Conservation (phyloP, 495 filamentous ascomycete species). For the Geoglossum glabrum region DNA sequence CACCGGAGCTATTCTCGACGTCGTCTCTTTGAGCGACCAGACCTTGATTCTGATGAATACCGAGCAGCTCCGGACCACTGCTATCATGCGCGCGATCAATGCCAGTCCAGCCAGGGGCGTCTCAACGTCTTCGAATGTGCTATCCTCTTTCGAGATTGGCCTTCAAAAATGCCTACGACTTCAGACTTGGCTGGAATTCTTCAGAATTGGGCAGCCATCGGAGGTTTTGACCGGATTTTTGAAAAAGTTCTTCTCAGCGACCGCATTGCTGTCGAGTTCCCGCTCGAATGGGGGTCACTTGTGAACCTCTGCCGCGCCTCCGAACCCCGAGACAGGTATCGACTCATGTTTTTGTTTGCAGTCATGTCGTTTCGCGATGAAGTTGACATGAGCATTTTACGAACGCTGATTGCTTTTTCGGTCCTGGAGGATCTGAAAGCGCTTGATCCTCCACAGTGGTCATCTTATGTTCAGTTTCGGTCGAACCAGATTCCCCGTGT, state of each 20-base stretch:
- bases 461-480: conserved; percentile 16
- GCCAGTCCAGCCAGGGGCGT: neutral
- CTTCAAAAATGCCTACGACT: conserved; percentile 11
- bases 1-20: conserved; percentile 20
- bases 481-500: conserved; percentile 10
- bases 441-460: conserved; percentile 14
- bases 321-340: conserved; percentile 10
- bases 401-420: conserved; percentile 20
- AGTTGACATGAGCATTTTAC: conserved; percentile 19
- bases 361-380: conserved; percentile 19
- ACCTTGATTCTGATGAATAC: neutral
- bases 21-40: conserved; percentile 19
- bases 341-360: conserved; percentile 25
- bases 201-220: conserved; percentile 19
- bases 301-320: conserved; percentile 15
- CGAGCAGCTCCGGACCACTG: conserved; percentile 3
- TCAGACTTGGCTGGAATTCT: conserved; percentile 16
- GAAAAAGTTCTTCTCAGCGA: conserved; percentile 12
- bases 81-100: conserved; percentile 6
- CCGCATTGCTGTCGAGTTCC: conserved; percentile 16
- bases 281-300: conserved; percentile 24
- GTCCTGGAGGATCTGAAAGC: conserved; percentile 18
- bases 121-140: conserved; percentile 17
- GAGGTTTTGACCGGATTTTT: conserved; percentile 13
- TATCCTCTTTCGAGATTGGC: conserved; percentile 13